A percentile compares a stretch with the other conserved stretches of the same genome.
Evolutionary conservation across 352 stramenopile genomes (phyloP).

Genomic region (Pythium chondricola): DNA sequence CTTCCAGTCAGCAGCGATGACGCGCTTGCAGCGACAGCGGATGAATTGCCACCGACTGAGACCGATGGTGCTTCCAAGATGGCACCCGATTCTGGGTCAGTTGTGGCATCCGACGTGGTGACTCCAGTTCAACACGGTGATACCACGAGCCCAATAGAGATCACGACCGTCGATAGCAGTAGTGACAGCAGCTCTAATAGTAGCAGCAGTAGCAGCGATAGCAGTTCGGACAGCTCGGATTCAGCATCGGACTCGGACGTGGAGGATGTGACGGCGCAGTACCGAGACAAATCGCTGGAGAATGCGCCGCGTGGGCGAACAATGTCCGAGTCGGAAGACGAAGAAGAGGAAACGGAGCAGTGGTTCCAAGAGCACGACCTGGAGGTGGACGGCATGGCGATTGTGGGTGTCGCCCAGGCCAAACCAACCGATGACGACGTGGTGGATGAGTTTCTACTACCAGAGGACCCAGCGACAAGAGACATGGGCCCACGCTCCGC

Average conservation of each 20-base stretch:
- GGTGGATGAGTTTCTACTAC: constrained; percentile 17
- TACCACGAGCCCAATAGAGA: constrained; percentile 3
- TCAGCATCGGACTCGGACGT: constrained; percentile 19
- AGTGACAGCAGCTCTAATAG: constrained; percentile 19
- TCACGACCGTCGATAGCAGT: constrained; percentile 13
- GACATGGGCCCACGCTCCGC: too few species aligned
- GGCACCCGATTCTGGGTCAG: too few species aligned
- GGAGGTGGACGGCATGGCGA: constrained; percentile 11
- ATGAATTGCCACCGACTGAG: too few species aligned
- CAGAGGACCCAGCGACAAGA: constrained; percentile 15
- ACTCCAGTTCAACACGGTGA: too few species aligned
- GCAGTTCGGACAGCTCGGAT: constrained; percentile 11
- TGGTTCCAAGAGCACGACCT: constrained; percentile 16
- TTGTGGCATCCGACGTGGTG: too few species aligned
- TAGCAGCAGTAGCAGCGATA: constrained; percentile 15
- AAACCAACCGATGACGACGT: constrained; percentile 8
- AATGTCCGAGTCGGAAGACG: constrained; percentile 12
- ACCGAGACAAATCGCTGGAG: not conserved
- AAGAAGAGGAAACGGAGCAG: constrained; percentile 13
- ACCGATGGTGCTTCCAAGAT: too few species aligned
- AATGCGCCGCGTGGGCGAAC: not conserved
- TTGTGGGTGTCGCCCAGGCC: constrained; percentile 3
- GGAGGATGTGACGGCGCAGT: constrained; percentile 15
- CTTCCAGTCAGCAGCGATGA: too few species aligned
- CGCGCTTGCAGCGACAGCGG: too few species aligned